Evolutionary conservation across 495 filamentous ascomycete species (phyloP).

Genomic region (Penicillium antarcticum): DNA sequence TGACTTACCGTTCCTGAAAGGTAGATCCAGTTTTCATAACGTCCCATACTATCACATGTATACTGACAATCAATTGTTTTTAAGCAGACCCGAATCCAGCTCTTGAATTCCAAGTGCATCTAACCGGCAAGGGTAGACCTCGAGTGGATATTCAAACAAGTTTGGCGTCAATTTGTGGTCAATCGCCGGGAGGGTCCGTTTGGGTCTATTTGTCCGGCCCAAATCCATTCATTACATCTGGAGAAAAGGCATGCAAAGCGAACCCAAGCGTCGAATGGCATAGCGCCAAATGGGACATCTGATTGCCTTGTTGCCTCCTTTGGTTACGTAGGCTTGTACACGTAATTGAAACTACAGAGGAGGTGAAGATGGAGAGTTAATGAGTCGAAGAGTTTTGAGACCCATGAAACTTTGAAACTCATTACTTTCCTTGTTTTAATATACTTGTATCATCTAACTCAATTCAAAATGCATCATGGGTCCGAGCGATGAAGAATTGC

Average conservation of each 20-base stretch:
- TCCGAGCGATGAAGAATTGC: no score
- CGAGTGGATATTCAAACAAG: conserved; percentile 1
- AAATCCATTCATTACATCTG: conserved; percentile 3
- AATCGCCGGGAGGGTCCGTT: neutral
- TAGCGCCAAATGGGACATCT: conserved; percentile 3
- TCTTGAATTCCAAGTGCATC: conserved; percentile 4
- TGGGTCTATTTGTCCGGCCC: conserved; percentile 9
- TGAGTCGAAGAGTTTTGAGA: no score
- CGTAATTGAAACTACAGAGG: no score
- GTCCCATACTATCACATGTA: neutral
- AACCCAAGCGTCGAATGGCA: conserved; percentile 4
- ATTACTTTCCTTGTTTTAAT: no score
- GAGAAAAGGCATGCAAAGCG: conserved; percentile 5
- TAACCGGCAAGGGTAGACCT: conserved; percentile 2
- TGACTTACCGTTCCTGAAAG: conserved; percentile 2
- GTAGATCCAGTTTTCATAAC: neutral
- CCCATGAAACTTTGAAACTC: no score
- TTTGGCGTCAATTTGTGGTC: neutral
- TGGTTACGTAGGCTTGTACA: no score
- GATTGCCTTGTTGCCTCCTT: neutral
- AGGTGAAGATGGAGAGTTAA: no score
- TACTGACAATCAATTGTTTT: conserved; percentile 2
- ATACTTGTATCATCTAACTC: no score
- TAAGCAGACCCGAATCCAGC: conserved; percentile 1
- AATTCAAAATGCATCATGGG: no score